Evolutionary conservation across 495 filamentous ascomycete species (phyloP), one percentile per base, ranked within the genome.

Genomic region (Cudoniella acicularis): DNA sequence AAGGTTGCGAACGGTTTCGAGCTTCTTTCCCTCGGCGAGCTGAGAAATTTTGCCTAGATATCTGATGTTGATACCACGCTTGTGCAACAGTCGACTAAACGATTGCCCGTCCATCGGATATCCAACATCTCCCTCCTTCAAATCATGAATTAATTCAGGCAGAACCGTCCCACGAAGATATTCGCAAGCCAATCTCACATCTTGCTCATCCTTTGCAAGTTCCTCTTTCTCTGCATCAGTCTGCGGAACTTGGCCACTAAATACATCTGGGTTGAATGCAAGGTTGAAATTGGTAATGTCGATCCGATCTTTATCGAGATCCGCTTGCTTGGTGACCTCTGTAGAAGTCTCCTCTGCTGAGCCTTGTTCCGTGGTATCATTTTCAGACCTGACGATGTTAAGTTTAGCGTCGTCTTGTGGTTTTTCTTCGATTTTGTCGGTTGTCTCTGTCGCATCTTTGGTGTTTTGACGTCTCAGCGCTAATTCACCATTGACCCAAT

Each of bases 61-160:
- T 67, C 95, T 86, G 61, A 96, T 82, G 77, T 98, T 99, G 75
- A 99, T 89, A 71, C 95, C 95, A 30, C 95, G 91, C 75, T 96
- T 96, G 76, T 99, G 95, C 76, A 99, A 82, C 43, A 96, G 82
- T 62, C 86, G 83, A 60, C 85, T 90, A 56, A 99, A 79, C 22
- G 92, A 96, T 64, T 89, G 83, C 42, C 95, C 95, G 67, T 99
- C 95, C 91, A 98, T 96, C 40, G 95, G 95, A 78, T 96, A 97
- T 60, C 92, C 91, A 49, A 96, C 86, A 61, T 99, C 95, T 10
- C 91, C 90, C 64, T 96, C 89, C 68, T 88, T 87, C 47, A 98
- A 83, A 62, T 98, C 92, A 64, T 86, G 81, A 52, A 96, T 77
- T 60, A 88, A 72, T 13, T 69, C 66, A 11, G 91, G 91, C 57